phyloP scores from a whole-genome alignment of 371 early-diverging fungal species.

The Rhizomucor pusillus region DNA sequence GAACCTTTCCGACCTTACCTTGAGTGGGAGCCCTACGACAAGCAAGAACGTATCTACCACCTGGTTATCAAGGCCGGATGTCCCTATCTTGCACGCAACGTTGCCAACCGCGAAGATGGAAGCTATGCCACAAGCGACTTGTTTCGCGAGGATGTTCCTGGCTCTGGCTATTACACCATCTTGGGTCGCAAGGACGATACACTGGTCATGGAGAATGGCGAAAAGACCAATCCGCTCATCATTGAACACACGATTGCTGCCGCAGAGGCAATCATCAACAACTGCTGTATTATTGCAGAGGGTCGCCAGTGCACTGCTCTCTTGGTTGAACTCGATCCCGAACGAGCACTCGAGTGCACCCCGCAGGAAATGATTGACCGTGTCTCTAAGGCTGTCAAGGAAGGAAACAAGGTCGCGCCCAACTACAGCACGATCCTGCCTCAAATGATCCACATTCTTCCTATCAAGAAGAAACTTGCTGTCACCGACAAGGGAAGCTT shows the following conservation, averaged over 20 bases:
- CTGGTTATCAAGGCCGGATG: constrained; percentile 12
- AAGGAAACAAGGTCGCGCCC: constrained; percentile 31
- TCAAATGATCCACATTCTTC: constrained; percentile 40
- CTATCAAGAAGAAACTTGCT: constrained; percentile 18
- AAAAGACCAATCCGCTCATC: constrained; percentile 40
- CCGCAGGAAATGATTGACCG: constrained; percentile 20
- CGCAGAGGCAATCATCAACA: constrained; percentile 15
- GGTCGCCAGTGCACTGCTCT: constrained; percentile 26
- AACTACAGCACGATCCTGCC: constrained; percentile 28
- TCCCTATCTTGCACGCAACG: constrained; percentile 15
- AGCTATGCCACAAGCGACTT: constrained; percentile 31
- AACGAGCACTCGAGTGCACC: constrained; percentile 10
- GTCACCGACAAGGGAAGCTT: constrained; percentile 32
- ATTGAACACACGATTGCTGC: constrained; percentile 30
- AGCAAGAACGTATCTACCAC: constrained; percentile 2
- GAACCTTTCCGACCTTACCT: neutral
- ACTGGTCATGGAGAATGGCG: constrained; percentile 38
- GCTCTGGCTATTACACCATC: constrained; percentile 18
- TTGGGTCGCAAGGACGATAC: constrained; percentile 35
- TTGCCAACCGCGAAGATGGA: constrained; percentile 26
- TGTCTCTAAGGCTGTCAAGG: constrained; percentile 23
- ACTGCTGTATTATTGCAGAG: constrained; percentile 26
- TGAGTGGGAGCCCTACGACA: constrained; percentile 10
- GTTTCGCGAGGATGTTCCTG: constrained; percentile 11
- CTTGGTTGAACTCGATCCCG: constrained; percentile 21